phyloP scores from a whole-genome alignment of 2,329 filamentous ascomycete species.

The Cercospora citrullina region DNA sequence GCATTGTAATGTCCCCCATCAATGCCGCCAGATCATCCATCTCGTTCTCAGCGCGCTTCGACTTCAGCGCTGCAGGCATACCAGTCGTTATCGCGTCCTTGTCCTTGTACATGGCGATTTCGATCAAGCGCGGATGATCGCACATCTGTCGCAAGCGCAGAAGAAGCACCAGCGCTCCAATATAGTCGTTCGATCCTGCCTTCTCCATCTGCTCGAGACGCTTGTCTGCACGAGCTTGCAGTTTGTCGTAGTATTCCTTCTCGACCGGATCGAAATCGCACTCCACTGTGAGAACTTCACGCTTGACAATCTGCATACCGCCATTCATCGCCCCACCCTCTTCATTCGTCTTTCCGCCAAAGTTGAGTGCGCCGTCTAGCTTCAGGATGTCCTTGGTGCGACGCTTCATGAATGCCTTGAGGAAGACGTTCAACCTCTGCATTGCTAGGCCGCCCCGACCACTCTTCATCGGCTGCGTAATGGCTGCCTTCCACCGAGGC shows the following conservation, averaged over 20 bases:
- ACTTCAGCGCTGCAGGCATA: conserved; percentile 46
- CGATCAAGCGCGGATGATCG: conserved; percentile 87
- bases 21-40: conserved; percentile 83
- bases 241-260: conserved; percentile 77
- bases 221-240: conserved; percentile 81
- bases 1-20: conserved; percentile 79
- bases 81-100: conserved; percentile 74
- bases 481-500: conserved; percentile 84
- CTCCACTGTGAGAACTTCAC: conserved; percentile 79
- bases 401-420: conserved; percentile 97
- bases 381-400: conserved; percentile 96
- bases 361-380: conserved; percentile 76
- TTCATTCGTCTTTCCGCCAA: conserved; percentile 64
- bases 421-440: conserved; percentile 75
- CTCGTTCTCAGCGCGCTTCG: conserved; percentile 57
- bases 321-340: conserved; percentile 56
- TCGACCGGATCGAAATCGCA: conserved; percentile 79
- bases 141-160: conserved; percentile 88
- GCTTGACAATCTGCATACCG: conserved; percentile 86
- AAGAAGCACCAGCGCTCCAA: conserved; percentile 89
- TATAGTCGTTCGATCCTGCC: conserved; percentile 78
- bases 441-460: conserved; percentile 89
- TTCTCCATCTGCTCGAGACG: conserved; percentile 77
- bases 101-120: conserved; percentile 81
- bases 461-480: conserved; percentile 84